Evolutionary conservation across 2,329 filamentous ascomycete species (phyloP), one percentile per base, ranked within the genome.

Genomic region (Apiospora rasikravindrae): DNA sequence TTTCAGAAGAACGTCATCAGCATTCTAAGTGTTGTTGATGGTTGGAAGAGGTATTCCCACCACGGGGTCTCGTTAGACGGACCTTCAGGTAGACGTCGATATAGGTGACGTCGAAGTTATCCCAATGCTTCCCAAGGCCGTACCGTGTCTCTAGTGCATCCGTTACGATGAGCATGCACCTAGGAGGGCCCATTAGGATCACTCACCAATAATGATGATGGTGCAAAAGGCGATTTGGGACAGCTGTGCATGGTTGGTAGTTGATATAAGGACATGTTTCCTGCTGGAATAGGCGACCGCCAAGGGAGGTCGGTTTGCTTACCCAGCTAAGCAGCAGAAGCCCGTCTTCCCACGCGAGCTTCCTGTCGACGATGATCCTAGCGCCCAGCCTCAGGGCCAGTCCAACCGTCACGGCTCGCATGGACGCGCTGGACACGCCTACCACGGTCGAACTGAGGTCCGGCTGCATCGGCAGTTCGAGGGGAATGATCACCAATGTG

Each of bases 1-100:
- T 75, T 74, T 71, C 5, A 73, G 49, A 24, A 10, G 22, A 53
- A 8, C 2, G 11, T 49, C 19, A n/a, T 24, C 19, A 64, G 0
- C 19, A 37, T 6, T 10, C 33, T n/a, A 4, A 19, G 14, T 14
- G 13, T 33, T 5, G 2, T 4, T n/a, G 22, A n/a, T n/a, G 19
- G 29, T 19, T 10, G 26, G 19, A 19, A n/a, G 22, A 4, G 8
- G 22, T 3, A 1, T 19, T 22, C 8, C 19, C 1, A 2, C 44
- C 44, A n/a, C n/a, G n/a, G 19, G 29, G 19, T n/a, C 19, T 14
- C 10, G 16, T 4, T 22, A 13, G 11, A 40, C 57, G 22, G 11
- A 64, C 57, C 57, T 64, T 64, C 2, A 64, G 57, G 19, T 64
- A 64, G 29, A 64, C 3, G 14, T 64, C 57, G 14, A 64, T 64